Percentiles rank a stretch among this genome's conserved stretches.
Evolutionary conservation across 202 grass and related monocot genomes (phyloP).

Genomic region (Hordeum pubiflorum): DNA sequence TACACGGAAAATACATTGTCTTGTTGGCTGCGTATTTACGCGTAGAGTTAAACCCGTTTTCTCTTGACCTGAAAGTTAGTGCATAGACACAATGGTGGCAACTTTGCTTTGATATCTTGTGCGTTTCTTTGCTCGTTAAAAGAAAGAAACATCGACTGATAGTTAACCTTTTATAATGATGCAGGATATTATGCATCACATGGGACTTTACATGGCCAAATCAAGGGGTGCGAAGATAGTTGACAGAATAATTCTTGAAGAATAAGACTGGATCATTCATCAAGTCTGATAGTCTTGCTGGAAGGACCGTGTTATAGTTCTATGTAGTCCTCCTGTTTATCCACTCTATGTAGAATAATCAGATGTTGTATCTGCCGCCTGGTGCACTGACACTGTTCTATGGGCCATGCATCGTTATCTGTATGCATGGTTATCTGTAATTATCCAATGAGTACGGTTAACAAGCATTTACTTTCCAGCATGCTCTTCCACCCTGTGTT

Average conservation of each 20-base stretch:
- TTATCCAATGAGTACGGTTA: neutral
- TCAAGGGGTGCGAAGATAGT: constrained; percentile 66
- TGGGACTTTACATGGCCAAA: constrained; percentile 74
- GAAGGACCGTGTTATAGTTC: neutral
- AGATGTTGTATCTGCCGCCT: neutral
- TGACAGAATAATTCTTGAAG: constrained; percentile 42
- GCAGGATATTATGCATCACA: constrained; percentile 81
- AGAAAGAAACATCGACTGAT: neutral
- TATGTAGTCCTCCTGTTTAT: neutral
- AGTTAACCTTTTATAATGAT: neutral
- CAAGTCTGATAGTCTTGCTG: neutral
- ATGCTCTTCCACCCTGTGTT: no score
- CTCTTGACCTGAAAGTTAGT: neutral
- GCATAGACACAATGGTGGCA: neutral
- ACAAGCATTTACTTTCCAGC: neutral
- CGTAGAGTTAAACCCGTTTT: neutral
- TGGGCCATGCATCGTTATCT: neutral
- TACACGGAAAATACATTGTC: neutral
- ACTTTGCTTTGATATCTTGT: neutral
- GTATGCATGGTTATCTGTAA: neutral
- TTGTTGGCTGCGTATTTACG: neutral
- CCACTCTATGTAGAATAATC: neutral
- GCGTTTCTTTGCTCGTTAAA: neutral
- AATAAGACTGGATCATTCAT: constrained; percentile 3
- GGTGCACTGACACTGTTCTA: neutral